Conservation (phyloP, 2,329 filamentous ascomycete genomes). For the Penicillium sp. region DNA sequence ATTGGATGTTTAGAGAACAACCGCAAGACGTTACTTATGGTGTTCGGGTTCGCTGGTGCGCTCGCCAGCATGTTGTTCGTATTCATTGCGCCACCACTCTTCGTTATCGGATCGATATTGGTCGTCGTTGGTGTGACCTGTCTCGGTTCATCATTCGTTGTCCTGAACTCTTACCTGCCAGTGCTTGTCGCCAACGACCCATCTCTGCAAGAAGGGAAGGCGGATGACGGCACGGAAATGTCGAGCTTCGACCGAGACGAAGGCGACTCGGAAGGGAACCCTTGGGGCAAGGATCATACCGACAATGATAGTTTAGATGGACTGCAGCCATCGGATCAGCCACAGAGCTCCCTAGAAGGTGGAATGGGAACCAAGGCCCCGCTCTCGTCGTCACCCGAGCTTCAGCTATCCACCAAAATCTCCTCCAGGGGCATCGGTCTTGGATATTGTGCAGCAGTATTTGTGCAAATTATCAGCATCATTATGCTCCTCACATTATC, state of each 20-base stretch:
- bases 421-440: slow-evolving; percentile 86
- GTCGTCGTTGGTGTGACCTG: slow-evolving; percentile 85
- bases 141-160: slow-evolving; percentile 85
- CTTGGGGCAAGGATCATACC: slow-evolving; percentile 4
- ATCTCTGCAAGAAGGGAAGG: slow-evolving; percentile 35
- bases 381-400: slow-evolving; percentile 54
- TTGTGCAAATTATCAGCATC: slow-evolving; percentile 78
- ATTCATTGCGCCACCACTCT: slow-evolving; percentile 69
- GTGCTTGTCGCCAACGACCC: slow-evolving; percentile 81
- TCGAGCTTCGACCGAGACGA: slow-evolving; percentile 18
- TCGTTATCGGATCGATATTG: slow-evolving; percentile 72
- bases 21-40: slow-evolving; percentile 77
- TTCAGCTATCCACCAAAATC: slow-evolving; percentile 79
- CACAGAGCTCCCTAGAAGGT: slow-evolving; percentile 1
- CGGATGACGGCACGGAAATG: slow-evolving; percentile 22
- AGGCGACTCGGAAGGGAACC: slow-evolving; percentile 17
- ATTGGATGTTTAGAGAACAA: slow-evolving; percentile 38
- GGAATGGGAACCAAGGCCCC: slow-evolving; percentile 5
- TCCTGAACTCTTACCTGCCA: slow-evolving; percentile 88
- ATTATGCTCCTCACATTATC: slow-evolving; percentile 60
- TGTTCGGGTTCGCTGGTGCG: slow-evolving; percentile 76
- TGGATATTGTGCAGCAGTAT: slow-evolving; percentile 78
- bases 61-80: slow-evolving; percentile 82
- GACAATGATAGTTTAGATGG: slow-evolving; percentile 23
- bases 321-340: background rate